A percentile compares a stretch with the other conserved stretches of the same genome.
Evolutionary conservation across 2,329 filamentous ascomycete species (phyloP).

Genomic region (Ophiostoma sp.): DNA sequence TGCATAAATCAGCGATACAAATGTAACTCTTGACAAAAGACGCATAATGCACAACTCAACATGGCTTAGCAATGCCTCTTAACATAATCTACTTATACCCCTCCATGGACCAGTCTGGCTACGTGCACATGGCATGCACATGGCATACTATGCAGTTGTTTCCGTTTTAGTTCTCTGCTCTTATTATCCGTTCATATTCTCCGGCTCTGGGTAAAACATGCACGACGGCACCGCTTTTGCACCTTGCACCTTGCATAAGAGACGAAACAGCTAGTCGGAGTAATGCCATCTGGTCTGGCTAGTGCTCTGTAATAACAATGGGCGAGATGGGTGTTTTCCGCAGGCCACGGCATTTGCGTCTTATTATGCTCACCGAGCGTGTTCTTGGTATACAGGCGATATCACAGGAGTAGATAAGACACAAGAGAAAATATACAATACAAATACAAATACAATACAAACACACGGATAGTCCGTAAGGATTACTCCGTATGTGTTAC

Average conservation of each 20-base stretch:
- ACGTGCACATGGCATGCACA: background rate
- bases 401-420: background rate
- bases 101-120: background rate
- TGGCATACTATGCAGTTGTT: background rate
- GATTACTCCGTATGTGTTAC: background rate
- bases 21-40: too few relatives aligned
- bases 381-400: background rate
- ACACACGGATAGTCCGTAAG: background rate
- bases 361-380: background rate
- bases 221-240: background rate
- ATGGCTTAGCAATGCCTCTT: too few relatives aligned
- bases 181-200: slow-evolving; percentile 5
- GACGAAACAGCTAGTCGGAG: slow-evolving; percentile 4
- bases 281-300: background rate
- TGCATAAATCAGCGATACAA: too few relatives aligned
- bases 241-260: background rate
- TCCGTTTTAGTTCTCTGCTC: background rate
- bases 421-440: background rate
- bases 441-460: background rate
- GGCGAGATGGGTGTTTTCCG: background rate
- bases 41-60: background rate
- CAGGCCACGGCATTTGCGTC: background rate
- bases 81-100: background rate
- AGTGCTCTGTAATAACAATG: background rate
- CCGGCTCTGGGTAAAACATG: background rate